Evolutionary conservation across 371 early-diverging fungal species (phyloP).

Genomic region (Apophysomyces trapeziformis): DNA sequence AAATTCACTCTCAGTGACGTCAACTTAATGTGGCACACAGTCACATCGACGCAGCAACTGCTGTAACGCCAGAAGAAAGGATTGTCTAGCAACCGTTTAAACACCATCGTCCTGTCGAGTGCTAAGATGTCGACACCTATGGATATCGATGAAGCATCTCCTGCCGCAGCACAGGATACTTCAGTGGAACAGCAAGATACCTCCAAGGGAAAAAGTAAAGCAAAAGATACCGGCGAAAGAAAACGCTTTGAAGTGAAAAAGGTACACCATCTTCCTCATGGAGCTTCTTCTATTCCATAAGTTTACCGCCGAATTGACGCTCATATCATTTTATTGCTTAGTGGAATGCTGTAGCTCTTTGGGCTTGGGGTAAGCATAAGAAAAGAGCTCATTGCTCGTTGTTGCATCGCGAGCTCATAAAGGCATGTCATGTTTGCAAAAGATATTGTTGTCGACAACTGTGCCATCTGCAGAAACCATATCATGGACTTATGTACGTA

Average conservation of each 20-base stretch:
- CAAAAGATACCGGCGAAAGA: slow-evolving; percentile 66
- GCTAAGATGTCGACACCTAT: slow-evolving; percentile 44
- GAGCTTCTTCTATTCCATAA: too few species aligned
- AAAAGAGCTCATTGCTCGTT: background rate
- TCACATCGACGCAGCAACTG: too few species aligned
- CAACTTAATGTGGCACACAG: too few species aligned
- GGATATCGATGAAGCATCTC: slow-evolving; percentile 47
- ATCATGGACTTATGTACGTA: slow-evolving; percentile 99
- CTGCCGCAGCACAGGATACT: slow-evolving; percentile 26
- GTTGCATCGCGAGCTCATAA: too few species aligned
- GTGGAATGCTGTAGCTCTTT: slow-evolving; percentile 98
- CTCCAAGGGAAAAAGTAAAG: slow-evolving; percentile 53
- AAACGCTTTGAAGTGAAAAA: slow-evolving; percentile 96
- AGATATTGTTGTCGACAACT: slow-evolving; percentile 99
- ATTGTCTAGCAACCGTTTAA: too few species aligned
- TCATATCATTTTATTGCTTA: slow-evolving; percentile 27
- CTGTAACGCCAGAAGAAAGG: too few species aligned
- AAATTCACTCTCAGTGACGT: too few species aligned
- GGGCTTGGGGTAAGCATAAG: slow-evolving; percentile 90
- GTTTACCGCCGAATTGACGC: too few species aligned
- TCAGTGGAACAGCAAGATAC: slow-evolving; percentile 26
- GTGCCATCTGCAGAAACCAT: slow-evolving; percentile 99
- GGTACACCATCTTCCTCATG: slow-evolving; percentile 50
- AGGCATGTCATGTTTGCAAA: slow-evolving; percentile 47
- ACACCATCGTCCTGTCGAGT: background rate